These are phyloP conservation scores for Bacidia gigantensis DNA, from an alignment of 495 filamentous ascomycete species.

Conservation along the genomic window DNA sequence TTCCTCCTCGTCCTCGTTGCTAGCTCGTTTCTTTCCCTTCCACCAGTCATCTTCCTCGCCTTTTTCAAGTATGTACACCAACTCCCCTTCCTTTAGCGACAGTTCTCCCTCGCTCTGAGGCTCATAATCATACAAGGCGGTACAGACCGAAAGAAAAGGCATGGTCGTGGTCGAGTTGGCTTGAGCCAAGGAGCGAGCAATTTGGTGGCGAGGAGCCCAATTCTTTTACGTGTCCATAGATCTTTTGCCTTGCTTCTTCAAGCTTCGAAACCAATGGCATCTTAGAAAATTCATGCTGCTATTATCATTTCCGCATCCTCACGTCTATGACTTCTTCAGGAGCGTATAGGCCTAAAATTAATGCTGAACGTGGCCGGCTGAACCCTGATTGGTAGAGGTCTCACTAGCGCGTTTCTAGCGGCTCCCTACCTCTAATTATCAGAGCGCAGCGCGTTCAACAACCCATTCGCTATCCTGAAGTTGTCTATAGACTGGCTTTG, in stretches of 20 bases:
- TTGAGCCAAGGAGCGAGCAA: background rate
- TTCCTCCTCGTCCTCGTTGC: constrained; percentile 84
- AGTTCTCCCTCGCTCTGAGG: constrained; percentile 85
- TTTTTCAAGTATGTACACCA: constrained; percentile 88
- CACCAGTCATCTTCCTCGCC: constrained; percentile 88
- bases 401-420: background rate
- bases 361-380: background rate
- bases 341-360: too few species aligned
- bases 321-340: too few species aligned
- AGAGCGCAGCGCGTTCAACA: too few species aligned
- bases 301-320: too few species aligned
- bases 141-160: constrained; percentile 84
- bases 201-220: background rate
- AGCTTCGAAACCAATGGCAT: too few species aligned
- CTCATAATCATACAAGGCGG: constrained; percentile 83
- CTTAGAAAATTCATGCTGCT: too few species aligned
- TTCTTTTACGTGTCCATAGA: too few species aligned
- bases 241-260: too few species aligned
- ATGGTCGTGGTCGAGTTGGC: constrained; percentile 23
- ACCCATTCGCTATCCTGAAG: too few species aligned
- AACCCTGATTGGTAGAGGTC: constrained; percentile 6
- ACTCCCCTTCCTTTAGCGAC: constrained; percentile 72
- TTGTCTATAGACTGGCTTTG: too few species aligned
- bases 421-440: too few species aligned
- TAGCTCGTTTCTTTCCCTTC: constrained; percentile 95